Conservation (phyloP, 768 basidiomycete genomes). For the Boletus huronensis region DNA sequence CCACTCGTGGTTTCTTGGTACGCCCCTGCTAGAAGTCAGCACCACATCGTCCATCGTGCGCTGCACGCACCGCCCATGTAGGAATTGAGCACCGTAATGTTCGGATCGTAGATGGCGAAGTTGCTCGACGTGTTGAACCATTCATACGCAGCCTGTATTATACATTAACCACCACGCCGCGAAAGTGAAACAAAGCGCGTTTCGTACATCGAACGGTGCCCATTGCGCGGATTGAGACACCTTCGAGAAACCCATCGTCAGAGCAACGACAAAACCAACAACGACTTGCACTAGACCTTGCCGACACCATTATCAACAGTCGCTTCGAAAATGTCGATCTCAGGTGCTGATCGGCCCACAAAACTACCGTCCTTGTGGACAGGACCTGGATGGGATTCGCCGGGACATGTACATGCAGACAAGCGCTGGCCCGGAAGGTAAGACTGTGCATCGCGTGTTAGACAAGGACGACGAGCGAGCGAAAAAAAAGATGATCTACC, state of each 20-base stretch:
- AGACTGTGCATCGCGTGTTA: constrained; percentile 25
- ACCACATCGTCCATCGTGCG: not conserved
- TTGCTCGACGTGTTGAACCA: constrained; percentile 38
- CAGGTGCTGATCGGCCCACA: constrained; percentile 53
- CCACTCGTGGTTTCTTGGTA: constrained; percentile 42
- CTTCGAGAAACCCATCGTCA: constrained; percentile 19
- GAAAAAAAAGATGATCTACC: constrained; percentile 12
- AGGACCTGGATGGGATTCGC: constrained; percentile 59
- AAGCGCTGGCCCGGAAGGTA: constrained; percentile 57
- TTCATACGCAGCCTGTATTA: constrained; percentile 40
- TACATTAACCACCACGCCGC: not conserved
- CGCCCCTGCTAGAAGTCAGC: constrained; percentile 23
- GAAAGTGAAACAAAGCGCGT: not conserved
- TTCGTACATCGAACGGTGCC: constrained; percentile 35
- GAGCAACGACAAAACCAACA: not conserved
- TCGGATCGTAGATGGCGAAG: constrained; percentile 35
- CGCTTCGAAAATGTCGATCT: constrained; percentile 61
- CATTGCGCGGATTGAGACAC: constrained; percentile 56
- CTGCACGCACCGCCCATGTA: constrained; percentile 41
- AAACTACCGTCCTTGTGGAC: constrained; percentile 44
- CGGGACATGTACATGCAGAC: constrained; percentile 54
- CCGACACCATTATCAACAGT: constrained; percentile 29
- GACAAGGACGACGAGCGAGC: not conserved
- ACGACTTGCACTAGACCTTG: constrained; percentile 30
- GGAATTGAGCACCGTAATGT: constrained; percentile 37